Conservation (phyloP, 225 moss, liverwort and hornwort species). For the Takakia lepidozioides region DNA sequence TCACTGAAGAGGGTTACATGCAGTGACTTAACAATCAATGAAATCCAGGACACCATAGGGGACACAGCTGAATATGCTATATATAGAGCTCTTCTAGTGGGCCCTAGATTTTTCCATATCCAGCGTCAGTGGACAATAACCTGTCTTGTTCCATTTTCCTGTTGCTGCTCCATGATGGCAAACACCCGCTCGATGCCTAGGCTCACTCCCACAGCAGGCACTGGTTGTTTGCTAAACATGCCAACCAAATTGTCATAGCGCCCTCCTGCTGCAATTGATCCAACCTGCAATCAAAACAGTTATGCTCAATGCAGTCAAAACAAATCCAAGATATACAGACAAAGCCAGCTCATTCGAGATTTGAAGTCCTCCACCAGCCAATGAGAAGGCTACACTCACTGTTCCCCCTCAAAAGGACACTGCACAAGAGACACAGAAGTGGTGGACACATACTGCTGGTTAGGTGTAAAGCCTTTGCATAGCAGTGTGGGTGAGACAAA, state of each 20-base stretch:
- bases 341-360: too few relatives aligned
- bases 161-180: slow-evolving; percentile 38
- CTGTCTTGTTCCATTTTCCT: slow-evolving; percentile 14
- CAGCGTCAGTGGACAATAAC: not conserved
- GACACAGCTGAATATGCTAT: too few relatives aligned
- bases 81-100: too few relatives aligned
- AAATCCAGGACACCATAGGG: not conserved
- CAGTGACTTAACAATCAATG: not conserved
- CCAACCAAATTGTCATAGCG: slow-evolving; percentile 56
- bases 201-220: slow-evolving; percentile 54
- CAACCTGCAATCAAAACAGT: slow-evolving; percentile 11
- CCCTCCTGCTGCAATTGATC: slow-evolving; percentile 55
- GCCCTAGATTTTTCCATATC: not conserved
- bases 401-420: too few relatives aligned
- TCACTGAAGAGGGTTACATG: too few relatives aligned
- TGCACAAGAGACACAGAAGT: too few relatives aligned
- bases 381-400: too few relatives aligned
- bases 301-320: not conserved
- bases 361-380: too few relatives aligned
- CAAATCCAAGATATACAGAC: not conserved
- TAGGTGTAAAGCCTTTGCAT: too few relatives aligned
- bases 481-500: too few relatives aligned
- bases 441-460: too few relatives aligned
- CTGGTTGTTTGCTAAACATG: slow-evolving; percentile 42
- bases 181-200: slow-evolving; percentile 50